These are phyloP conservation scores for Arabidopsis suecica DNA, from an alignment of 345 rosid genomes.

Conservation along the genomic window DNA sequence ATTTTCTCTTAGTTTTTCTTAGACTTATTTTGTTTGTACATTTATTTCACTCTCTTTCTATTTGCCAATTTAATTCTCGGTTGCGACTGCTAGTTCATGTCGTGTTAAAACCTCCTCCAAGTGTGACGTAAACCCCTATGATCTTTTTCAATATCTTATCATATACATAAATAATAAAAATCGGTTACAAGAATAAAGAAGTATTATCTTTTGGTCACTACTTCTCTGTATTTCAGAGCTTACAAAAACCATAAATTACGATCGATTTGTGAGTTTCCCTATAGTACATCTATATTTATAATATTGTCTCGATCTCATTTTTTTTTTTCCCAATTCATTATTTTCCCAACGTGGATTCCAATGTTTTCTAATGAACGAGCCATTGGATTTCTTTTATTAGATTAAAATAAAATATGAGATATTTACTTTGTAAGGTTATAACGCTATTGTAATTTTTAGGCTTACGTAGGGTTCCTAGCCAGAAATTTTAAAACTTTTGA, in stretches of 20 bases:
- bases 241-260: neutral
- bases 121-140: conserved; percentile 42
- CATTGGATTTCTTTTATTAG: neutral
- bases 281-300: neutral
- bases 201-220: neutral
- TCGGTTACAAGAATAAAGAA: conserved; percentile 1
- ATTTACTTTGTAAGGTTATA: neutral
- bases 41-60: neutral
- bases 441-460: neutral
- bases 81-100: conserved; percentile 29
- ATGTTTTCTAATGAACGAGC: neutral
- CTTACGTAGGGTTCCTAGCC: neutral
- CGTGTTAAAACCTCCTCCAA: conserved; percentile 35
- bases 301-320: neutral
- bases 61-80: conserved; percentile 23
- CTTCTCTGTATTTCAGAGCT: conserved; percentile 11
- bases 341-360: neutral
- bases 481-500: neutral
- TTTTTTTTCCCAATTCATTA: neutral
- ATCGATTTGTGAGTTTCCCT: conserved; percentile 4
- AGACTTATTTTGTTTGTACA: neutral
- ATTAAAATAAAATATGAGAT: neutral
- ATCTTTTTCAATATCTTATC: conserved; percentile 15
- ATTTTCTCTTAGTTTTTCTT: neutral
- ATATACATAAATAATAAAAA: neutral